A percentile compares a stretch with the other conserved stretches of the same genome.
Evolutionary conservation across 2,329 filamentous ascomycete species (phyloP).

Genomic region (Cordyceps cicadae): DNA sequence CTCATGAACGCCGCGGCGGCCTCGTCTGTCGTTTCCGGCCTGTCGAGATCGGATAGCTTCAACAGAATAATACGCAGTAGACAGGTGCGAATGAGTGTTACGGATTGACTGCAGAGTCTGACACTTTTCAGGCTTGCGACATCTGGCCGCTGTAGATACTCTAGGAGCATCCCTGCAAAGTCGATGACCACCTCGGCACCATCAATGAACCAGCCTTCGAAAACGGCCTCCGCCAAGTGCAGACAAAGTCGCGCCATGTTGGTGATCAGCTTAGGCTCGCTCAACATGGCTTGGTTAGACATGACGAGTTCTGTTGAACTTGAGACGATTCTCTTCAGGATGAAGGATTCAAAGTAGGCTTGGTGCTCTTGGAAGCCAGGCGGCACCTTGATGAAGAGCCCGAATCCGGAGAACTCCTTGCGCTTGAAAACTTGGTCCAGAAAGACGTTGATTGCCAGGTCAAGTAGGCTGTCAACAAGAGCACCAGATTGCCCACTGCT

Average conservation of each 20-base stretch:
- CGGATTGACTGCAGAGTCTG: slow-evolving; percentile 79
- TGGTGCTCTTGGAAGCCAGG: slow-evolving; percentile 92
- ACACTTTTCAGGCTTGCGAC: slow-evolving; percentile 76
- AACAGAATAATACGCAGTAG: slow-evolving; percentile 75
- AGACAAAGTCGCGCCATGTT: slow-evolving; percentile 75
- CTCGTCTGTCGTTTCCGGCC: slow-evolving; percentile 46
- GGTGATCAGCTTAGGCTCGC: slow-evolving; percentile 74
- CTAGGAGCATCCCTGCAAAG: slow-evolving; percentile 74
- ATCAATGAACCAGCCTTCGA: slow-evolving; percentile 93
- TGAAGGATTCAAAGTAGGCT: slow-evolving; percentile 87
- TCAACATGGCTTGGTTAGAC: slow-evolving; percentile 61
- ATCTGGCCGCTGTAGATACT: slow-evolving; percentile 82
- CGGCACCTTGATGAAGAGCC: slow-evolving; percentile 77
- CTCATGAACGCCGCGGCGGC: slow-evolving; percentile 67
- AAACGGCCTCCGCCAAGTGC: slow-evolving; percentile 82
- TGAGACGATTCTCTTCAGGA: slow-evolving; percentile 67
- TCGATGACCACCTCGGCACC: slow-evolving; percentile 78
- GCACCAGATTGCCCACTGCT: slow-evolving; percentile 35
- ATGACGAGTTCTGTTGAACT: slow-evolving; percentile 63
- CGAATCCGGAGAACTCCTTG: slow-evolving; percentile 86
- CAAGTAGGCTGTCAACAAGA: slow-evolving; percentile 67
- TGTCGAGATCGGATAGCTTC: slow-evolving; percentile 74
- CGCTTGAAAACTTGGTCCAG: slow-evolving; percentile 75
- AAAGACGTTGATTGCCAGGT: slow-evolving; percentile 72
- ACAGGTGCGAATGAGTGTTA: slow-evolving; percentile 64